Percentiles rank a stretch among this genome's conserved stretches.
Conservation (phyloP, 805 yeast genomes). For the Monosporozyma yasuniensis region DNA sequence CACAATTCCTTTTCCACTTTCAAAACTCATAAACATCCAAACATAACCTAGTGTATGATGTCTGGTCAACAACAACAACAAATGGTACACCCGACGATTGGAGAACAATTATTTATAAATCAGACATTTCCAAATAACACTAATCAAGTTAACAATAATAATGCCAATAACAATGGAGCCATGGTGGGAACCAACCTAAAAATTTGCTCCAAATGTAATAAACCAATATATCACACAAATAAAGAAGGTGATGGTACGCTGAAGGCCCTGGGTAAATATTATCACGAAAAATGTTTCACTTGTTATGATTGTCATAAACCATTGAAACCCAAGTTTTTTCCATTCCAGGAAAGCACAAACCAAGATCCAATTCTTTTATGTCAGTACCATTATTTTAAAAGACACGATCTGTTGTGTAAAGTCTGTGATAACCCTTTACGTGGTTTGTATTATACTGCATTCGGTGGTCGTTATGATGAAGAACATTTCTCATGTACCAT, state of each 20-base stretch:
- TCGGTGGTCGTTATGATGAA: slow-evolving; percentile 84
- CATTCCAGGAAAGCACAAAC: slow-evolving; percentile 44
- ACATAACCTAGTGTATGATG: not conserved
- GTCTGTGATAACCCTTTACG: slow-evolving; percentile 79
- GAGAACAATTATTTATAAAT: not conserved
- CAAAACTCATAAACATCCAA: not conserved
- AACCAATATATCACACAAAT: not conserved
- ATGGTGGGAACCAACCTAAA: not conserved
- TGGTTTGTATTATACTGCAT: slow-evolving; percentile 89
- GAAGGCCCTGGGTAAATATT: slow-evolving; percentile 70
- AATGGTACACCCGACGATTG: not conserved
- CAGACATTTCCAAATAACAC: not conserved
- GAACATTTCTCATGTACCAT: slow-evolving; percentile 91
- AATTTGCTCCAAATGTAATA: slow-evolving; percentile 2
- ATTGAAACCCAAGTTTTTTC: slow-evolving; percentile 84
- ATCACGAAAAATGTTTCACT: slow-evolving; percentile 79
- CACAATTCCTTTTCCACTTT: too few species aligned
- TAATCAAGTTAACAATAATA: not conserved
- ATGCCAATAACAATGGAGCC: not conserved
- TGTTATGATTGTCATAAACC: slow-evolving; percentile 77
- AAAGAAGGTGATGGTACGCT: slow-evolving; percentile 39
- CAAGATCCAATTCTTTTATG: slow-evolving; percentile 56
- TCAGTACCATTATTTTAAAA: slow-evolving; percentile 84
- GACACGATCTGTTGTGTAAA: slow-evolving; percentile 76
- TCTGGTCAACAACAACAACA: not conserved